phyloP scores from a whole-genome alignment of 73 alveolate species.

The Effrenium voratum region DNA sequence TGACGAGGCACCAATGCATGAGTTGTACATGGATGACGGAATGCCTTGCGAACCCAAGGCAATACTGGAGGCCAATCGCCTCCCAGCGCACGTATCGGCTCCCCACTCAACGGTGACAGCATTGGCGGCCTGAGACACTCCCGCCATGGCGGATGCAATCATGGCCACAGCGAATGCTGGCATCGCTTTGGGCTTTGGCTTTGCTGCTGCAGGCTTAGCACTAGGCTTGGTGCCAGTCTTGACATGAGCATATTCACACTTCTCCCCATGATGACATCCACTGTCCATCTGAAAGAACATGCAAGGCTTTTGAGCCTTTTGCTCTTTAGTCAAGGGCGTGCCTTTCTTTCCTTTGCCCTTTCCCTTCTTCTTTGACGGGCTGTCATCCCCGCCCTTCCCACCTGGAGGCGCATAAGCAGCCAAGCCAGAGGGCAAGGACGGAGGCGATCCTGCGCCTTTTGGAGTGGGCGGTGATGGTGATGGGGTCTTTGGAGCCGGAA shows the following conservation, averaged over 20 bases:
- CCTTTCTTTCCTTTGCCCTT: background rate
- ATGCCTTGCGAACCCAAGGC: background rate
- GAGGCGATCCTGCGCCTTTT: too few species aligned
- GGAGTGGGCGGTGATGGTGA: too few species aligned
- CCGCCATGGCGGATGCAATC: background rate
- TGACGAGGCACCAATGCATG: background rate
- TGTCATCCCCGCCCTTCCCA: too few species aligned
- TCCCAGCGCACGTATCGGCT: conserved; percentile 57
- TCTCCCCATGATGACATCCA: background rate
- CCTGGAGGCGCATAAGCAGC: too few species aligned
- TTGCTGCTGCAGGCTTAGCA: background rate
- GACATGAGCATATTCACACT: background rate
- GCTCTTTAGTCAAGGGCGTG: background rate
- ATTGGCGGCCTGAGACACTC: background rate
- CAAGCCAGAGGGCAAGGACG: too few species aligned
- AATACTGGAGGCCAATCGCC: background rate
- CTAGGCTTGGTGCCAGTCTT: background rate
- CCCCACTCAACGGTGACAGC: background rate
- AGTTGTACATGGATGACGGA: too few species aligned
- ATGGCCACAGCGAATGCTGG: conserved; percentile 1
- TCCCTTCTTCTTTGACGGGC: too few species aligned
- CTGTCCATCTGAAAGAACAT: background rate
- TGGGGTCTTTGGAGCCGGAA: too few species aligned
- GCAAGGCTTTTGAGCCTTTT: conserved; percentile 15
- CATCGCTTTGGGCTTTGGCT: background rate